Conservation (phyloP, 345 rosid genomes). For the Brassica carinata region DNA sequence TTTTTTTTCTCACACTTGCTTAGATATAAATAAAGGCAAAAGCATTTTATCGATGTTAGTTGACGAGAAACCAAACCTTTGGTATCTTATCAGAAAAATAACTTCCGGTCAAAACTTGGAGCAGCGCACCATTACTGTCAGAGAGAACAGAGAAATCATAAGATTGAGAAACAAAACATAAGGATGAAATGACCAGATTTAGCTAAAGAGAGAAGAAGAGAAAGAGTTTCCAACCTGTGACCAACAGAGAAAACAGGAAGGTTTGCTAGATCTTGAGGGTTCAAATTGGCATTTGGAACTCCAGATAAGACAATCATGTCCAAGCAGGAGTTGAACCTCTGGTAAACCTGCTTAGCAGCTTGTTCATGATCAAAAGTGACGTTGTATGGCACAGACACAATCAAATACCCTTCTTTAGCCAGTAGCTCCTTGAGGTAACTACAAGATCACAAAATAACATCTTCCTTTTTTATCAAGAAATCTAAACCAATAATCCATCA, state of each 20-base stretch:
- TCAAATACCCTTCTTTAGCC: slow-evolving; percentile 83
- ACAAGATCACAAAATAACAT: slow-evolving; percentile 9
- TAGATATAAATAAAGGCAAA: slow-evolving; percentile 23
- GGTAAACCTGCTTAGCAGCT: slow-evolving; percentile 70
- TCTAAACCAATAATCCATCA: not conserved
- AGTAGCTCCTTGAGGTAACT: slow-evolving; percentile 78
- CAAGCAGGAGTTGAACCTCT: slow-evolving; percentile 75
- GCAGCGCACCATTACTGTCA: slow-evolving; percentile 73
- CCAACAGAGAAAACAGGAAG: slow-evolving; percentile 87
- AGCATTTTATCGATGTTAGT: not conserved
- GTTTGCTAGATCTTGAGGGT: slow-evolving; percentile 54
- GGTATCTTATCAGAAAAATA: slow-evolving; percentile 87
- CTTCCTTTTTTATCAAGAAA: not conserved
- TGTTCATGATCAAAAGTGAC: slow-evolving; percentile 91
- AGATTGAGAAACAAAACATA: not conserved
- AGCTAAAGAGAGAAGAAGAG: not conserved
- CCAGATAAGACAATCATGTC: slow-evolving; percentile 61
- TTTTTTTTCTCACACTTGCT: slow-evolving; percentile 48
- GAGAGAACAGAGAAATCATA: not conserved
- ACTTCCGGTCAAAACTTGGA: slow-evolving; percentile 86
- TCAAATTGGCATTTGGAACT: slow-evolving; percentile 54
- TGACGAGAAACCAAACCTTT: slow-evolving; percentile 57
- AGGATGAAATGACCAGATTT: not conserved
- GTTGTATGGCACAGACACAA: slow-evolving; percentile 80
- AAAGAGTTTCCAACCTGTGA: slow-evolving; percentile 59